Evolutionary conservation across 164 flowering plant genomes (phyloP).

Genomic region (Warburgia ugandensis): DNA sequence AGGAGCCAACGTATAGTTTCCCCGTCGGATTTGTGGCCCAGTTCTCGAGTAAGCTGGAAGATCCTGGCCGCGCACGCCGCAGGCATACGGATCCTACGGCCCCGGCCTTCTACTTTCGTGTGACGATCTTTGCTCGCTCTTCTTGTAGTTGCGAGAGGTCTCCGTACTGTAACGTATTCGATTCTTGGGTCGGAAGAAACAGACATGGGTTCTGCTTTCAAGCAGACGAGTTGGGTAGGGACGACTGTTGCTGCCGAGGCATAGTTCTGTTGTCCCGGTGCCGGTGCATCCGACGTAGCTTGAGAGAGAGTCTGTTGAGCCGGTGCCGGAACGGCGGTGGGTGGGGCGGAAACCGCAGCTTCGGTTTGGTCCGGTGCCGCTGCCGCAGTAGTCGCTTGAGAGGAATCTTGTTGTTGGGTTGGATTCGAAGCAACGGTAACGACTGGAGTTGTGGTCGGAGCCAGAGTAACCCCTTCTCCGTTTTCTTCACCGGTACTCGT

Average conservation of each 20-base stretch:
- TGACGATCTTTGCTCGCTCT: conserved; percentile 58
- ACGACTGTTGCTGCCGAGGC: background rate
- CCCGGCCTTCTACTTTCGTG: conserved; percentile 72
- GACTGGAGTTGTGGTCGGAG: too few species aligned
- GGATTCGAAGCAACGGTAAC: too few species aligned
- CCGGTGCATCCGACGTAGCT: background rate
- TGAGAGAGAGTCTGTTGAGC: too few species aligned
- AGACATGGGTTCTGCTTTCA: conserved; percentile 8
- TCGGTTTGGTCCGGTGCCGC: too few species aligned
- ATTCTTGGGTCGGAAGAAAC: conserved; percentile 2
- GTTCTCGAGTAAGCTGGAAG: conserved; percentile 64
- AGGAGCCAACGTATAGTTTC: conserved; percentile 74
- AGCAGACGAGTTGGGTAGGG: conserved; percentile 9
- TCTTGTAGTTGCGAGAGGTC: conserved; percentile 21
- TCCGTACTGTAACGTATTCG: conserved; percentile 1
- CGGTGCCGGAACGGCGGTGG: background rate
- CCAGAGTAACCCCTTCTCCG: background rate
- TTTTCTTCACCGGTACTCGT: background rate
- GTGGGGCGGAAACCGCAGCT: background rate
- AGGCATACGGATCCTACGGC: conserved; percentile 70
- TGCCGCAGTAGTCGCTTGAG: too few species aligned
- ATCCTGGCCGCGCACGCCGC: conserved; percentile 74
- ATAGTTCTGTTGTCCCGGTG: background rate
- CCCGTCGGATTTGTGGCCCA: conserved; percentile 74
- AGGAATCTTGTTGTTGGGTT: background rate